Evolutionary conservation across 228 moss, liverwort and hornwort genomes (phyloP), one percentile per base, ranked within the genome.

Genomic region (Sphagnum fallax): DNA sequence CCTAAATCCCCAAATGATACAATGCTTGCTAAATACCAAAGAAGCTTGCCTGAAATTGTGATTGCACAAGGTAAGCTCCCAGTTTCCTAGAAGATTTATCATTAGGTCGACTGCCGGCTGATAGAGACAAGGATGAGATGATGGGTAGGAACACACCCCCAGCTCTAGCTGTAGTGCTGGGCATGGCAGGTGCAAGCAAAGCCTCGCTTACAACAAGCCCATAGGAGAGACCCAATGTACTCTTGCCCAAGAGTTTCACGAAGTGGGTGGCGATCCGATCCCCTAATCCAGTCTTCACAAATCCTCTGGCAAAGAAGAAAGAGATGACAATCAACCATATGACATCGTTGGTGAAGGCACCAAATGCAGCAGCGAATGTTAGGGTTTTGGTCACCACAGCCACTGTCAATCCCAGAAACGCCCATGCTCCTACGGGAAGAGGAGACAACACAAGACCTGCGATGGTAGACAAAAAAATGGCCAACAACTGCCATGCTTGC

Each of bases 291-390:
- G 98, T 98, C 76, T 98, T 98, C 63, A 98, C 98, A 77, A 98
- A 98, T 72, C 98, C 98, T 70, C 98, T 79, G 6, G 98, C 98
- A 67, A 98, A 98, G 71, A 98, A 98, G 74, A 98, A 98, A 2
- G 98, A 98, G 63, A 98, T 98, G 64, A 98, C 98, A 53, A 98
- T 98, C 73, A 98, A 67, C 98, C 98, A 98, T 32, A 98, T 88
- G 58, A 98, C 98, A 73, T 98, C 98, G 72, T 79, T 98, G 48
- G 98, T 98, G 82, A 98, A 98, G 7, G 98, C 98, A 63, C 84
- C 84, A 67, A 98, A 98, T 7, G 98, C 98, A 0, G 86, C 80
- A 0, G 65, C 71, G 60, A 98, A 98, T 1, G 94, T 75, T 10
- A 98, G 75, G 4, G 98, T 98, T 10, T 92, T 90, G 8, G 98